Evolutionary conservation across 2,329 filamentous ascomycete genomes (phyloP).

Genomic region (Stachybotrys elegans): DNA sequence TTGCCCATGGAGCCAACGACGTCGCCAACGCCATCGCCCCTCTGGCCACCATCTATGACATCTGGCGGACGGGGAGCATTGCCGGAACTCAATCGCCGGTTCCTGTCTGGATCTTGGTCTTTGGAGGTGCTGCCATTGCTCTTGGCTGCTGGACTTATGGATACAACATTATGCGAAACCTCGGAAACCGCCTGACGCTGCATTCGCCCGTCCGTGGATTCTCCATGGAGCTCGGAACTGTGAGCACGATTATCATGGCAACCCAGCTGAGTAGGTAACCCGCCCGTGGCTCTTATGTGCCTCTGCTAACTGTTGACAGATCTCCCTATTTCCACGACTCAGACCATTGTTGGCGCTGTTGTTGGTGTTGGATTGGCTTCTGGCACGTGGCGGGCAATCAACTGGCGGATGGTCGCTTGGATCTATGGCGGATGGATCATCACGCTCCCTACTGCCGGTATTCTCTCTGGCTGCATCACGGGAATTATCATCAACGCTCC

Average conservation of each 20-base stretch:
- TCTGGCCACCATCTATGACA: slow-evolving; percentile 57
- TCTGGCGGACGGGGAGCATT: slow-evolving; percentile 48
- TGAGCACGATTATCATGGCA: slow-evolving; percentile 58
- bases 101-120: slow-evolving; percentile 55
- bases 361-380: slow-evolving; percentile 59
- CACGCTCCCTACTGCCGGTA: slow-evolving; percentile 51
- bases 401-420: slow-evolving; percentile 58
- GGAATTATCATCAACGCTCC: slow-evolving; percentile 59
- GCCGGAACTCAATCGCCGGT: slow-evolving; percentile 40
- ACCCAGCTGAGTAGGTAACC: slow-evolving; percentile 34
- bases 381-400: slow-evolving; percentile 52
- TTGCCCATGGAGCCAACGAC: slow-evolving; percentile 64
- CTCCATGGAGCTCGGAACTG: slow-evolving; percentile 56
- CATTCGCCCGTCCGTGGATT: slow-evolving; percentile 56
- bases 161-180: slow-evolving; percentile 60
- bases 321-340: slow-evolving; percentile 60
- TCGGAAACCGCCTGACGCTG: slow-evolving; percentile 59
- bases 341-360: slow-evolving; percentile 59
- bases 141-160: slow-evolving; percentile 56
- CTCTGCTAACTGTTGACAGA: slow-evolving; percentile 21
- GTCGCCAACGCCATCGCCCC: slow-evolving; percentile 59
- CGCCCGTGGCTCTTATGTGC: background rate
- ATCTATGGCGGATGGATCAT: slow-evolving; percentile 57
- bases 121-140: slow-evolving; percentile 46
- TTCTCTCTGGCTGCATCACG: slow-evolving; percentile 56